A percentile compares a stretch with the other conserved stretches of the same genome.
These are phyloP conservation scores for Prunus armeniaca DNA, from an alignment of 306 rosid species.

Conservation along the genomic window DNA sequence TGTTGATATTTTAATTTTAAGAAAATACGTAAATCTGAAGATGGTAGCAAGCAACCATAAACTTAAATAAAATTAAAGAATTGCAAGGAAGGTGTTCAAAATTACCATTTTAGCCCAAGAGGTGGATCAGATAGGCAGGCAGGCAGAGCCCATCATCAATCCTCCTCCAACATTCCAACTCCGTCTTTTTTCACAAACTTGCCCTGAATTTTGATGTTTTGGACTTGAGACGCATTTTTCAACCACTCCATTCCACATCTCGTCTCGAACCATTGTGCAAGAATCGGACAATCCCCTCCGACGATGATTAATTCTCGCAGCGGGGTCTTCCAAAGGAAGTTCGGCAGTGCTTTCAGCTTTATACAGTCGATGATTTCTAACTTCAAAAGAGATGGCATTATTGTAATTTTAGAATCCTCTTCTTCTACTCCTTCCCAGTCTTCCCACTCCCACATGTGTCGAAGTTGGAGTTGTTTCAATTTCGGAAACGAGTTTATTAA, in stretches of 20 bases:
- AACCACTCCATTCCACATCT: background rate
- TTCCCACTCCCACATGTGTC: background rate
- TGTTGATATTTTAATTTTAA: too few species aligned
- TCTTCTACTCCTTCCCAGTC: background rate
- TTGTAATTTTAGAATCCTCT: background rate
- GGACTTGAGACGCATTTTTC: background rate
- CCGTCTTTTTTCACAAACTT: background rate
- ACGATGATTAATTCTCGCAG: background rate
- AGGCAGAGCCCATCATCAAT: too few species aligned
- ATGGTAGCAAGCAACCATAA: too few species aligned
- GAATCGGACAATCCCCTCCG: fast-evolving
- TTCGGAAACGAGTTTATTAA: too few species aligned
- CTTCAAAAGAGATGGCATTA: background rate
- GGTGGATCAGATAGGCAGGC: too few species aligned
- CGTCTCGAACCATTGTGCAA: background rate
- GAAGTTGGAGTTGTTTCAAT: too few species aligned
- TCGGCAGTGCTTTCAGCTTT: background rate
- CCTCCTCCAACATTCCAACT: too few species aligned
- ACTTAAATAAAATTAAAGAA: too few species aligned
- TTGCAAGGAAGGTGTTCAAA: too few species aligned
- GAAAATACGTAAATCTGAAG: too few species aligned
- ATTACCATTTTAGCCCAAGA: too few species aligned
- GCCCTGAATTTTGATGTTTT: background rate
- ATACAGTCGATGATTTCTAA: fast-evolving
- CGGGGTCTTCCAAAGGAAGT: conserved; percentile 11